Base-by-base conservation (phyloP, 768 basidiomycete genomes). In the Rickenella mellea region DNA sequence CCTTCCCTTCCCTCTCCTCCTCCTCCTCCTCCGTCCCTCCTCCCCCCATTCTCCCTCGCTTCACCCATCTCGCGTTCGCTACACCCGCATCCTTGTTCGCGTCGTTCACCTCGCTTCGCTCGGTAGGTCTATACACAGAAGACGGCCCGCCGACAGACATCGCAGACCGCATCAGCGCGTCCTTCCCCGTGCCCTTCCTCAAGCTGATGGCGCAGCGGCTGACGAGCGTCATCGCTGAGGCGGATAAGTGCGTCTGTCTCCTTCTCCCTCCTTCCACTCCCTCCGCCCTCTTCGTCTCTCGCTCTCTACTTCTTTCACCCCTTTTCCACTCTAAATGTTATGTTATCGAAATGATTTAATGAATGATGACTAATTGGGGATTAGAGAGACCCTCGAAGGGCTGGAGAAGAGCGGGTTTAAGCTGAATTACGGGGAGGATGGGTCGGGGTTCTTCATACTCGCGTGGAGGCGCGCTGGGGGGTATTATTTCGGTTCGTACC, bases 121-220 rank as follows among this genome's bases (percentile, higher is more conserved):
- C 5, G 25, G 4, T 31, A 42, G 55, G 53, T 12, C 50, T 57
- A 10, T 66, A 64, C 53, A 48, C 51, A 37, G 64, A 65, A 41
- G 55, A 52, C 33, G 60, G 59, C 1, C 64, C 64, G 12, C 52
- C 59, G 0, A 48, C 51, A 15, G 61, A 64, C 37, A 48, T 59
- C 36, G 60, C 59, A 33, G 65, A 67, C 44, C 48, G 58, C 30
- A 56, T 66, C 43, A 55, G 54, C 39, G 58, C 58, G 20, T 54
- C 52, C n/a, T 53, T 60, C 20, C 65, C 65, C 1, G 57, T 58
- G 30, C 39, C 33, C 22, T 21, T 60, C 9, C 43, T 54, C 39
- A 55, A 55, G 27, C 47, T 52, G n/a, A 55, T 53, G 44, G 57
- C 58, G 44, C 44, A 54, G 50, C 43, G 55, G 24, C 41, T 51